Evolutionary conservation across 2,329 filamentous ascomycete species (phyloP), one percentile per base, ranked within the genome.

Genomic region (Sarocladium kiliense): DNA sequence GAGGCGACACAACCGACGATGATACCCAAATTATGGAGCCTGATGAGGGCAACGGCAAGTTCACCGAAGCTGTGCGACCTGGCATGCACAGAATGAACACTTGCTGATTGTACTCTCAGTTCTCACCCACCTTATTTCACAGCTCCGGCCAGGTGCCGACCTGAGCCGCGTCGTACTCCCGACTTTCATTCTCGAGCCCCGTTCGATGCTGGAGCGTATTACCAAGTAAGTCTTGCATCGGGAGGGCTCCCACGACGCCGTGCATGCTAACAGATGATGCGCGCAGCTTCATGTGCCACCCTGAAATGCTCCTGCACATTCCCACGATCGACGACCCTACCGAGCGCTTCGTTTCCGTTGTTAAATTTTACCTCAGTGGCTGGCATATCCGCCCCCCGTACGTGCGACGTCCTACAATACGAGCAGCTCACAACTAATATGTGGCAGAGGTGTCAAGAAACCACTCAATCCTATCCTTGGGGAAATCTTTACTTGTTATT

Each of bases 361-460:
- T 97, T 68, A 97, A 95, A 73, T 99, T 99, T 72, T 99, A 99
- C 72, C 78, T 99, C 44, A 96, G 91, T 71, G 94, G 94, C 65
- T 99, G 94, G 94, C 94, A 99, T 71, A 97, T 99, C 69, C 94
- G 93, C 72, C 94, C 94, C 66, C 89, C 91, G 91, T 96, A 82
- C 67, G 89, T 79, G 34, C 18, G 27, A 55, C 34, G n/a, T 21
- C n/a, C n/a, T 45, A 11, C 25, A 18, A 27, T 11, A 4, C 25
- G 34, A 53, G 25, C 27, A 55, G 54, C 44, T 51, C 53, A 41
- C n/a, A 54, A 54, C 66, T 68, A 56, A 68, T 60, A 16, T 25
- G 16, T 34, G 51, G 60, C 63, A 96, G 91, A 63, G 94, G 94
- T 59, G 94, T 99, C 64, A 99, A 99, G 79, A 99, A 99, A 69